Evolutionary conservation across 495 filamentous ascomycete genomes (phyloP).

Genomic region (Talaromyces wortmannii): DNA sequence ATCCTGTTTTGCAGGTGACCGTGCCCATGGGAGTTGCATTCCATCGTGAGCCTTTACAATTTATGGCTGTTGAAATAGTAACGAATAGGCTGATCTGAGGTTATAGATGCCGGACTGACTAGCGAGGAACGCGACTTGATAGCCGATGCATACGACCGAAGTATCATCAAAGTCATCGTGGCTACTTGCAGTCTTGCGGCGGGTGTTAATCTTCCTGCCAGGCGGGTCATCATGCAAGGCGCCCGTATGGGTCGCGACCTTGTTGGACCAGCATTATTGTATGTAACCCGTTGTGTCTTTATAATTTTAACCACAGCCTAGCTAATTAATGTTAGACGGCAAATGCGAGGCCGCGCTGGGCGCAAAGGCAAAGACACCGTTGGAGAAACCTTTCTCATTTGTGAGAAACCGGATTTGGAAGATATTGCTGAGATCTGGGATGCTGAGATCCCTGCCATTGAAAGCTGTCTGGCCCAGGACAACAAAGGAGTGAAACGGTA

Average conservation of each 20-base stretch:
- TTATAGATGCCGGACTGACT: conserved; percentile 64
- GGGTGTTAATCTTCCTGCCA: conserved; percentile 71
- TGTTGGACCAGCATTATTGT: conserved; percentile 71
- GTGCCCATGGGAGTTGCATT: conserved; percentile 65
- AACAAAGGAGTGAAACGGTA: conserved; percentile 63
- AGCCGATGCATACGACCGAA: conserved; percentile 64
- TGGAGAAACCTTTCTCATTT: conserved; percentile 77
- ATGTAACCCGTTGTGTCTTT: conserved; percentile 12
- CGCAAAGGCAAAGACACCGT: conserved; percentile 77
- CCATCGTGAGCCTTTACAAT: conserved; percentile 47
- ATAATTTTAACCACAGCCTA: not conserved
- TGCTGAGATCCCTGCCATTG: conserved; percentile 64
- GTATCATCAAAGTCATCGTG: conserved; percentile 64
- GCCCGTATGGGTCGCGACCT: conserved; percentile 73
- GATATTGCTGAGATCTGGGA: conserved; percentile 63
- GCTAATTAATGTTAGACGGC: conserved; percentile 43
- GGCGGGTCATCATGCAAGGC: conserved; percentile 72
- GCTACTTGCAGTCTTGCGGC: conserved; percentile 83
- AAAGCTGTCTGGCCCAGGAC: conserved; percentile 64
- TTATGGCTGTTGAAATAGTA: not conserved
- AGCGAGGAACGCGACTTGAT: conserved; percentile 74
- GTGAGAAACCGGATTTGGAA: conserved; percentile 61
- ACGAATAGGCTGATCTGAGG: not conserved
- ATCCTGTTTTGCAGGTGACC: conserved; percentile 58
- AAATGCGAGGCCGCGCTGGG: conserved; percentile 80